Evolutionary conservation across 2,329 filamentous ascomycete species (phyloP), one percentile per base, ranked within the genome.

Genomic region (Penicillium oxalicum): DNA sequence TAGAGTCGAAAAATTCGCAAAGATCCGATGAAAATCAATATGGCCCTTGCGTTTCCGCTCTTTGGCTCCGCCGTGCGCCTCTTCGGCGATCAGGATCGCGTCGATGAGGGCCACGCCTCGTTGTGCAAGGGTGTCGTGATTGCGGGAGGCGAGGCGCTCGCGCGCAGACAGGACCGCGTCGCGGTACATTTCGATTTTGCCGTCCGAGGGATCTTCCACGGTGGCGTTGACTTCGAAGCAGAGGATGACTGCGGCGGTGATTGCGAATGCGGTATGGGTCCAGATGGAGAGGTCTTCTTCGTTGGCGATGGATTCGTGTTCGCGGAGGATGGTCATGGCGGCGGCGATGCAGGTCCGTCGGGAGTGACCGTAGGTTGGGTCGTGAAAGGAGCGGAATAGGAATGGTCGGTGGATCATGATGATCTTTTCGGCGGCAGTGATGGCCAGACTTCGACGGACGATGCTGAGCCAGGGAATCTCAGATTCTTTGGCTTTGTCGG

Each of bases 321-420:
- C 60, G 11, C 59, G 60, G n/a, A 62, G 28, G 12, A 72, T 72
- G 1, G 69, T 71, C 58, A 66, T 69, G 12, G 69, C 63, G 2
- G 69, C 69, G 0, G 68, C 64, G 9, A 70, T 57, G 42, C 69
- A 72, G 1, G 68, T 71, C 6, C 60, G 52, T 9, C 69, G 58
- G 2, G 69, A 69, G 11, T 66, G 66, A 24, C 46, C 55, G 40
- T 68, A 69, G 11, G 54, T 62, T 0, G 61, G 56, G 33, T 68
- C 65, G 12, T 59, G 48, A n/a, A 63, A 65, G 36, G 61, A 68
- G 26, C 60, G 61, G 26, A 67, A 68, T 5, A 71, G 46, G 34
- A 70, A 70, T 0, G 65, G 61, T 3, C 69, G 63, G 49, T 72
- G 70, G 18, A 72, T 70, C 68, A 72, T 70, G 55, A 71, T 71